A percentile compares a stretch with the other conserved stretches of the same genome.
Conservation (phyloP, 2,329 filamentous ascomycete species). For the Penicillium brevicompactum region DNA sequence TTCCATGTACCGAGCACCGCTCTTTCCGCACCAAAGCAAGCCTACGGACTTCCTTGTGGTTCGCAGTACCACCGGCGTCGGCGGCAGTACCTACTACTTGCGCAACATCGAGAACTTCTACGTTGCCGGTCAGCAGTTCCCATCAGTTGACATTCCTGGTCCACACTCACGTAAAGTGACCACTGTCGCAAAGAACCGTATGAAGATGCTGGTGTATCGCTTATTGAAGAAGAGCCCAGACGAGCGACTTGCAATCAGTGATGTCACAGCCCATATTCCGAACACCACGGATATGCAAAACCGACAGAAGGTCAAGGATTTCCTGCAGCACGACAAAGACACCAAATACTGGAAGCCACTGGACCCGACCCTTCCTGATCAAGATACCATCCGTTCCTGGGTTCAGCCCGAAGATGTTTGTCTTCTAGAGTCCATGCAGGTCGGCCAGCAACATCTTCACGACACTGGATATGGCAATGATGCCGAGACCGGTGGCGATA, state of each 20-base stretch:
- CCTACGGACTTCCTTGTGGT: slow-evolving; percentile 84
- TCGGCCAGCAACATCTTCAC: slow-evolving; percentile 84
- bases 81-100: slow-evolving; percentile 79
- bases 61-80: slow-evolving; percentile 74
- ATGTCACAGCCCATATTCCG: slow-evolving; percentile 88
- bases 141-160: slow-evolving; percentile 86
- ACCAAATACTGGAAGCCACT: slow-evolving; percentile 83
- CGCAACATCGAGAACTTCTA: slow-evolving; percentile 89
- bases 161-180: slow-evolving; percentile 94
- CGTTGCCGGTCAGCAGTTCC: slow-evolving; percentile 90
- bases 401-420: slow-evolving; percentile 96
- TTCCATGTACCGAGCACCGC: slow-evolving; percentile 89
- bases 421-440: slow-evolving; percentile 93
- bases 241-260: slow-evolving; percentile 71
- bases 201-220: slow-evolving; percentile 94
- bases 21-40: slow-evolving; percentile 83
- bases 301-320: slow-evolving; percentile 94
- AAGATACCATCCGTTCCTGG: slow-evolving; percentile 78
- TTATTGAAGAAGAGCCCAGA: slow-evolving; percentile 77
- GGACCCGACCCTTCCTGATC: slow-evolving; percentile 73
- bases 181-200: slow-evolving; percentile 91
- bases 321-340: slow-evolving; percentile 86
- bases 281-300: slow-evolving; percentile 95
- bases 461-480: slow-evolving; percentile 82
- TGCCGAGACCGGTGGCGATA: slow-evolving; percentile 66